phyloP scores from a whole-genome alignment of 768 basidiomycete genomes.

The Mycena sanguinolenta region DNA sequence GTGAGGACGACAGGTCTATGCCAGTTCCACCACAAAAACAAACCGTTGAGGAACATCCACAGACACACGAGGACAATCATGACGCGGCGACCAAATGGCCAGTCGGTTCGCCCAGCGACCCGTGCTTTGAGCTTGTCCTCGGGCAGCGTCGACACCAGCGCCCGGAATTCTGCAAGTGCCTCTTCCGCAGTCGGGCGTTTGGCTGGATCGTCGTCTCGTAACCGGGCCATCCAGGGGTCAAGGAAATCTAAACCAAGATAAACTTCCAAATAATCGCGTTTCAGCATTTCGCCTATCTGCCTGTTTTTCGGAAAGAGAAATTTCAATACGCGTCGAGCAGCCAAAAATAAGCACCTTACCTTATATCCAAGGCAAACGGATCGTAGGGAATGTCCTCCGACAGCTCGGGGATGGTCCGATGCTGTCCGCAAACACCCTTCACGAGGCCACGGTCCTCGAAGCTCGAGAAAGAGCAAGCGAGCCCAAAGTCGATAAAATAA shows the following conservation, averaged over 20 bases:
- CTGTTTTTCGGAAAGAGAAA: conserved; percentile 3
- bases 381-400: conserved; percentile 37
- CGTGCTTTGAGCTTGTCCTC: conserved; percentile 33
- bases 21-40: conserved; percentile 35
- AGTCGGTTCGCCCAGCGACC: conserved; percentile 26
- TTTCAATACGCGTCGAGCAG: not conserved
- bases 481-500: conserved; percentile 37
- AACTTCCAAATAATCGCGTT: conserved; percentile 31
- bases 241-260: conserved; percentile 32
- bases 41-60: conserved; percentile 24
- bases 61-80: not conserved
- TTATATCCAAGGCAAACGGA: conserved; percentile 35
- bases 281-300: conserved; percentile 38
- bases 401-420: conserved; percentile 37
- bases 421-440: conserved; percentile 34
- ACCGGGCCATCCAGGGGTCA: conserved; percentile 28
- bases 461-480: conserved; percentile 35
- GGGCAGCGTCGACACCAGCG: conserved; percentile 20
- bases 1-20: conserved; percentile 21
- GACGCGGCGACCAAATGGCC: conserved; percentile 26
- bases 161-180: conserved; percentile 25
- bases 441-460: conserved; percentile 38
- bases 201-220: conserved; percentile 34
- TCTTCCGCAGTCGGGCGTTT: conserved; percentile 30
- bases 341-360: conserved; percentile 7